Evolutionary conservation across 1,284 basidiomycete species (phyloP), one percentile per base, ranked within the genome.

Genomic region (Marasmius tenuissimus): DNA sequence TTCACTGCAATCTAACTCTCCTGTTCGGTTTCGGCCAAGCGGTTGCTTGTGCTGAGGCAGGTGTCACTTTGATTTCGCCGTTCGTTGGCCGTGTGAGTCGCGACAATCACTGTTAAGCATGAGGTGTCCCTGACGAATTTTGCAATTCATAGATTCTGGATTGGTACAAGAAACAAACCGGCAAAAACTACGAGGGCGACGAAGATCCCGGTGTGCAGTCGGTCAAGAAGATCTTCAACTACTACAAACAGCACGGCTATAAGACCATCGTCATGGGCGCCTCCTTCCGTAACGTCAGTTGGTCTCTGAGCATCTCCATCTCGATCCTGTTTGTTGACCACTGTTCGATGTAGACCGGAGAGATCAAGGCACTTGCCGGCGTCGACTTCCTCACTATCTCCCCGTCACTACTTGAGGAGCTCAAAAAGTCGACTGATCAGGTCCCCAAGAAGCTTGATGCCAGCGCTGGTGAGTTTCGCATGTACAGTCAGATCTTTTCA

Each of bases 251-350:
- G 78, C 87, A 99, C 81, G 86, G 87, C 67, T 98, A 98, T 88
- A 95, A 96, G 74, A 99, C 97, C 69, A 98, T 98, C 76, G 96
- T 99, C 77, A 99, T 99, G 97, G 97, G 97, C 76, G 97, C 97
- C 65, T 97, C 95, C 59, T 99, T 99, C 96, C 92, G 95, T 75
- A 97, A 97, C 83, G 89, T 93, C 69, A 57, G 86, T 79, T 2
- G 1, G 45, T 55, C n/a, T 20, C 49, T 20, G 9, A 18, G 2
- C 20, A 16, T 38, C 37, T 16, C 16, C 8, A 22, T 34, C 27
- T 49, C 47, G 64, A 64, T 72, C 63, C 65, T 47, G 61, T 66
- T 33, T 34, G 53, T 8, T 48, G 20, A 48, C 12, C 50, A 35
- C 67, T 68, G 63, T 45, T 18, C 61, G 20, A 20, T 27, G 7